These are phyloP conservation scores for Solanum hybrid DNA, from an alignment of 305 asterid species.

Conservation along the genomic window DNA sequence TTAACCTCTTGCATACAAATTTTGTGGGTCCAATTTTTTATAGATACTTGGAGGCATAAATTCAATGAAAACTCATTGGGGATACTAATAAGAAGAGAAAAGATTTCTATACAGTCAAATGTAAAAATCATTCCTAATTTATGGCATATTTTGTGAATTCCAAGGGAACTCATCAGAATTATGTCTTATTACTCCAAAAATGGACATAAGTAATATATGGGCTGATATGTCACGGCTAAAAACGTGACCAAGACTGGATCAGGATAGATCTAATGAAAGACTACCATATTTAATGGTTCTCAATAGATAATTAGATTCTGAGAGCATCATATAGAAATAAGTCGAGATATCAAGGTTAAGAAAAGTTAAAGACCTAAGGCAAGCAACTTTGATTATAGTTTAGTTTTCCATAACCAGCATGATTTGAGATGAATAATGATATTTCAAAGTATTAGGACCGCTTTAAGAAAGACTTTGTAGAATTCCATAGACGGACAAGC, in stretches of 20 bases:
- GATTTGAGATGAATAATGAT: neutral
- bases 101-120: neutral
- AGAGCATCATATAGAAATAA: neutral
- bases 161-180: neutral
- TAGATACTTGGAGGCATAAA: neutral
- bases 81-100: neutral
- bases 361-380: neutral
- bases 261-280: neutral
- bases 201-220: neutral
- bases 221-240: neutral
- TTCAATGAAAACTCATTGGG: neutral
- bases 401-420: neutral
- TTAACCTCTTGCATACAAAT: neutral
- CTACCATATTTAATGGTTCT: neutral
- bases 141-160: neutral
- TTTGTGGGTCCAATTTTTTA: neutral
- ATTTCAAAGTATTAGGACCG: neutral
- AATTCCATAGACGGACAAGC: neutral
- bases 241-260: neutral
- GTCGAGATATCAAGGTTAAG: neutral
- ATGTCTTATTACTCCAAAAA: neutral
- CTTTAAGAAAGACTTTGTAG: neutral
- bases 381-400: neutral
- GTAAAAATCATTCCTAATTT: neutral
- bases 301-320: neutral